These are phyloP conservation scores for Botrytis sinoallii DNA, from an alignment of 2,329 filamentous ascomycete genomes.

Conservation along the genomic window DNA sequence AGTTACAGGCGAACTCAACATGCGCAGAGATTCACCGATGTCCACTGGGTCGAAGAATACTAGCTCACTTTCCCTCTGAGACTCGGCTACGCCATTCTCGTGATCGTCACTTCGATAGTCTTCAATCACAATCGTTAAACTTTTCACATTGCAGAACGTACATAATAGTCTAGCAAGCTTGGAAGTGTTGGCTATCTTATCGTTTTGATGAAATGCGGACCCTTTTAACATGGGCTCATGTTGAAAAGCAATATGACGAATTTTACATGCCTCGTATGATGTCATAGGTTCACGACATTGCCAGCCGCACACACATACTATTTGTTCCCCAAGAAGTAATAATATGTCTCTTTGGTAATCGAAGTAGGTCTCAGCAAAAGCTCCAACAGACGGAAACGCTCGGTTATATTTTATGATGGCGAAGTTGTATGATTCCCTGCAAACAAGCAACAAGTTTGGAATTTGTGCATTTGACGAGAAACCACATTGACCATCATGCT, in stretches of 20 bases:
- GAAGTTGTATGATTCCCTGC: background rate
- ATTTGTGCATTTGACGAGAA: background rate
- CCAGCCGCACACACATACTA: background rate
- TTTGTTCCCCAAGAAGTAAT: background rate
- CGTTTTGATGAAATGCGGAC: background rate
- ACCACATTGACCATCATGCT: background rate
- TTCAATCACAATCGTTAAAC: background rate
- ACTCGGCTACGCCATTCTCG: background rate
- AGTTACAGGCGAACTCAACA: background rate
- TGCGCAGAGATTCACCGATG: background rate
- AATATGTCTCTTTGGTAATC: background rate
- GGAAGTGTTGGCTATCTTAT: background rate
- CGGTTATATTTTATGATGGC: background rate
- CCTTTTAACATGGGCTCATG: background rate
- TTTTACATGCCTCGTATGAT: background rate
- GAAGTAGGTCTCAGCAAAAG: constrained; percentile 2
- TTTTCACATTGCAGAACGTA: background rate
- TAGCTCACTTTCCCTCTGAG: background rate
- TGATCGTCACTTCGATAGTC: background rate
- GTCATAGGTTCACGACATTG: background rate
- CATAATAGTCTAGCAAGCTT: background rate
- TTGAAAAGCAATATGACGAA: background rate
- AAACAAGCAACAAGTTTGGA: background rate
- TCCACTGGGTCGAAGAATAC: background rate
- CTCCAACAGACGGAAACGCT: background rate